A percentile compares a stretch with the other conserved stretches of the same genome.
Evolutionary conservation across 2,329 filamentous ascomycete species (phyloP).

Genomic region (Fusarium coffeatum): DNA sequence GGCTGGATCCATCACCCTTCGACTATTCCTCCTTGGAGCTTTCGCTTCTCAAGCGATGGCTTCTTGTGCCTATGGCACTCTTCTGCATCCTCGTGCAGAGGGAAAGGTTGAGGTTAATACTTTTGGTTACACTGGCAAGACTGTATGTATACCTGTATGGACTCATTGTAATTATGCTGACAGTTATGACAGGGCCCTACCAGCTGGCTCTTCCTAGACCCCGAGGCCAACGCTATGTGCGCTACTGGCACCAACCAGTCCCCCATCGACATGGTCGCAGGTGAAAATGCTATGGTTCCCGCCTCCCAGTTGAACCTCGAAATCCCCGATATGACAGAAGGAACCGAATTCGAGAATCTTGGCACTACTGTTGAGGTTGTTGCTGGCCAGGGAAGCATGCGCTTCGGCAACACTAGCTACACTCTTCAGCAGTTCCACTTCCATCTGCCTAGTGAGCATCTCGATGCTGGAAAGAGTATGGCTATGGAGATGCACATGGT

Average conservation of each 20-base stretch:
- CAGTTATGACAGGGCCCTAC: slow-evolving; percentile 55
- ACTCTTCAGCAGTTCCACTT: slow-evolving; percentile 68
- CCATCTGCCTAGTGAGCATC: slow-evolving; percentile 70
- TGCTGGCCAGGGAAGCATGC: slow-evolving; percentile 55
- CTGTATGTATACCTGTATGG: background rate
- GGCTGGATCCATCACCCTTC: slow-evolving; percentile 26
- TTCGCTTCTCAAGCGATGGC: slow-evolving; percentile 42
- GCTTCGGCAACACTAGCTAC: slow-evolving; percentile 55
- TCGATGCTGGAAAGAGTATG: slow-evolving; percentile 54
- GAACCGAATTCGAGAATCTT: slow-evolving; percentile 61
- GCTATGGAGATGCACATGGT: slow-evolving; percentile 51
- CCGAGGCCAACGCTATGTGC: slow-evolving; percentile 58
- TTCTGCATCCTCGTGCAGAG: slow-evolving; percentile 50
- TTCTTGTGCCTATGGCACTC: slow-evolving; percentile 56
- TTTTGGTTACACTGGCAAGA: slow-evolving; percentile 49
- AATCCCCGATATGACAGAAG: slow-evolving; percentile 53
- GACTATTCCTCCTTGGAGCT: slow-evolving; percentile 23
- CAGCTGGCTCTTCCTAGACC: slow-evolving; percentile 62
- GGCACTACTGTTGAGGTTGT: slow-evolving; percentile 63
- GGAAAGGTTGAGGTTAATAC: slow-evolving; percentile 48
- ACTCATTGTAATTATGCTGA: slow-evolving; percentile 1
- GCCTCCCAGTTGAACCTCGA: slow-evolving; percentile 50
- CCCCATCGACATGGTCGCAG: slow-evolving; percentile 63
- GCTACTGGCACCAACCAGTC: slow-evolving; percentile 63
- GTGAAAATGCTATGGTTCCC: slow-evolving; percentile 44